phyloP scores from a whole-genome alignment of 345 rosid genomes.

The Citrus mangshanensis region DNA sequence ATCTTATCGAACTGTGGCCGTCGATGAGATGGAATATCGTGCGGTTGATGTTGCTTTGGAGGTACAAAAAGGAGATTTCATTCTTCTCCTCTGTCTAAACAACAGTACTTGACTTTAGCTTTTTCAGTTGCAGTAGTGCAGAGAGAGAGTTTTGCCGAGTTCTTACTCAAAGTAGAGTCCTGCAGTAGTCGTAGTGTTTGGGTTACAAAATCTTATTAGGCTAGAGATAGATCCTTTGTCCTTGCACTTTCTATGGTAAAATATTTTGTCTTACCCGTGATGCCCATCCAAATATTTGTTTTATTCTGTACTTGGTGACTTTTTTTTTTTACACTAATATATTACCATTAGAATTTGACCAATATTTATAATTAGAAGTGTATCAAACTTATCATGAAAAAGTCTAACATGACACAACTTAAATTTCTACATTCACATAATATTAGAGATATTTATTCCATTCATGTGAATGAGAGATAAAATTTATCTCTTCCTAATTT shows the following conservation, averaged over 20 bases:
- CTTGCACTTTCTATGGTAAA: neutral
- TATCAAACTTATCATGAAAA: too few relatives aligned
- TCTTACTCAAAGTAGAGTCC: neutral
- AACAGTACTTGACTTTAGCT: neutral
- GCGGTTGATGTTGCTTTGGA: neutral
- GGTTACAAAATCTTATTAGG: neutral
- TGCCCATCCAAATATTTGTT: neutral
- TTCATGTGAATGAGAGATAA: too few relatives aligned
- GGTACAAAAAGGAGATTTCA: neutral
- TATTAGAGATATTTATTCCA: too few relatives aligned
- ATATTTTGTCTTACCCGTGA: neutral
- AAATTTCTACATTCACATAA: too few relatives aligned
- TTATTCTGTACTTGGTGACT: too few relatives aligned
- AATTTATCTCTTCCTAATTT: too few relatives aligned
- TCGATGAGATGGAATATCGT: neutral
- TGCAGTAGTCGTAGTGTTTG: neutral
- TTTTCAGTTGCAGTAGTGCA: too few relatives aligned
- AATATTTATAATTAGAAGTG: too few relatives aligned
- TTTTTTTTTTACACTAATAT: too few relatives aligned
- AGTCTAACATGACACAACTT: fast-evolving
- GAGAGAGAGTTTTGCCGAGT: neutral
- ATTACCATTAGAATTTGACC: too few relatives aligned
- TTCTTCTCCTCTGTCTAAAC: too few relatives aligned
- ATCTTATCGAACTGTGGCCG: neutral
- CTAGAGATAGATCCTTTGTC: neutral